These are phyloP conservation scores for Fusarium nodosum DNA, from an alignment of 2,329 filamentous ascomycete species.

Conservation along the genomic window DNA sequence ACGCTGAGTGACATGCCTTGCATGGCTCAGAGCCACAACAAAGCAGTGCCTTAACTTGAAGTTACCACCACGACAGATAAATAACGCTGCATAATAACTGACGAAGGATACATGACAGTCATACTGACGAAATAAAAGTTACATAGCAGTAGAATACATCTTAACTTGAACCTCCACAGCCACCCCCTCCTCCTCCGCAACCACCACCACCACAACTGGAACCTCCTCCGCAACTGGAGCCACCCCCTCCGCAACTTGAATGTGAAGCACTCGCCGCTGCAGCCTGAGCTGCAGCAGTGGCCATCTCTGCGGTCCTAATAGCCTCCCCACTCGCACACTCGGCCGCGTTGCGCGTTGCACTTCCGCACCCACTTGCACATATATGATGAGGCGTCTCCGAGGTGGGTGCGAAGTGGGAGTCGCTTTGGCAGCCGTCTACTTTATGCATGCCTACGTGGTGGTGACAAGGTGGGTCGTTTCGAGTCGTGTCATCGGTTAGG, in stretches of 20 bases:
- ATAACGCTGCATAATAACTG: background rate
- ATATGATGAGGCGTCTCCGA: conserved; percentile 11
- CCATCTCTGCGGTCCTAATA: conserved; percentile 23
- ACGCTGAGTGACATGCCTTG: background rate
- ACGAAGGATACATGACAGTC: background rate
- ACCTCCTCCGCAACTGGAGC: conserved; percentile 34
- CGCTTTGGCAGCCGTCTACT: conserved; percentile 18
- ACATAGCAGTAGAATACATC: background rate
- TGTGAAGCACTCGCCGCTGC: conserved; percentile 10
- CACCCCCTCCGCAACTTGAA: conserved; percentile 28
- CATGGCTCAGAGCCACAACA: background rate
- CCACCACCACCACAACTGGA: conserved; percentile 22
- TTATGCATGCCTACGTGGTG: conserved; percentile 24
- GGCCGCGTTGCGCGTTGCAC: conserved; percentile 18
- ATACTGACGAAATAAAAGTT: too few relatives aligned
- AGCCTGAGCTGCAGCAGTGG: conserved; percentile 16
- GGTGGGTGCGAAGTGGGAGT: conserved; percentile 36
- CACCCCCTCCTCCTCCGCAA: background rate
- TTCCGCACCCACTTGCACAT: conserved; percentile 39
- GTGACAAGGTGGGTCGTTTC: background rate
- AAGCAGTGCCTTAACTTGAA: background rate
- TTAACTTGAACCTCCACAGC: conserved; percentile 10
- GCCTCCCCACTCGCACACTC: conserved; percentile 37
- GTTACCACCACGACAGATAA: background rate
- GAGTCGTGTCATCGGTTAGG: background rate